Base-by-base conservation (phyloP, 495 filamentous ascomycete species). In the Amphirosellinia nigrospora region DNA sequence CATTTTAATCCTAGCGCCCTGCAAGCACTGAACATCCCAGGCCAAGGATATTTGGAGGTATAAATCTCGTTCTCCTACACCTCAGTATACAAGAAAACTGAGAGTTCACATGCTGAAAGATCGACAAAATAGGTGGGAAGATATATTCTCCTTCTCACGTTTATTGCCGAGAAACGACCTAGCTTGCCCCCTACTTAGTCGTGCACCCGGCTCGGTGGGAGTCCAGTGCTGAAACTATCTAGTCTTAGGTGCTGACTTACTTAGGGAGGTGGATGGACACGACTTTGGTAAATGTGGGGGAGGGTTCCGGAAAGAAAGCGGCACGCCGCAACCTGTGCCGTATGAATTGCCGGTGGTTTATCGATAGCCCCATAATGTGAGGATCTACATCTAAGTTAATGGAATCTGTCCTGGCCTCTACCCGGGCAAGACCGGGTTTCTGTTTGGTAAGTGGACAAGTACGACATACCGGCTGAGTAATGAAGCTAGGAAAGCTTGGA, bases 171-270 rank as follows among this genome's bases (percentile, higher is more conserved):
- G 16, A 34, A 58, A 58, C 28, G 53, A 56, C 28, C 19, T 9
- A 34, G 28, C 53, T 56, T 30, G 53, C 53, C 53, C 53, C 53
- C 30, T 34, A 32, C 30, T 58, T 38, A 59, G 32, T 38, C n/a
- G 30, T 59, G 28, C 34, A 26, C 58, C 21, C 9, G 28, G 6
- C 32, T 58, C 30, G 28, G 13, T 15, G 56, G 21, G 19, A 32
- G 58, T 15, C 34, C 36, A 61, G 58, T 38, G n/a, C 38, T 38
- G 58, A 41, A 61, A 36, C 53, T n/a, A 16, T 11, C 28, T 34
- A 50, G 21, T 7, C 9, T 50, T 23, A 34, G 53, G 15, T 56
- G 30, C 53, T 28, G 16, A 58, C 53, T 58, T 58, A 58, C n/a
- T n/a, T n/a, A n/a, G n/a, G n/a, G n/a, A n/a, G 30, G 28, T 34